Percentiles rank a stretch among this genome's conserved stretches.
phyloP scores from a whole-genome alignment of 495 filamentous ascomycete genomes.

The Podospora didyma region DNA sequence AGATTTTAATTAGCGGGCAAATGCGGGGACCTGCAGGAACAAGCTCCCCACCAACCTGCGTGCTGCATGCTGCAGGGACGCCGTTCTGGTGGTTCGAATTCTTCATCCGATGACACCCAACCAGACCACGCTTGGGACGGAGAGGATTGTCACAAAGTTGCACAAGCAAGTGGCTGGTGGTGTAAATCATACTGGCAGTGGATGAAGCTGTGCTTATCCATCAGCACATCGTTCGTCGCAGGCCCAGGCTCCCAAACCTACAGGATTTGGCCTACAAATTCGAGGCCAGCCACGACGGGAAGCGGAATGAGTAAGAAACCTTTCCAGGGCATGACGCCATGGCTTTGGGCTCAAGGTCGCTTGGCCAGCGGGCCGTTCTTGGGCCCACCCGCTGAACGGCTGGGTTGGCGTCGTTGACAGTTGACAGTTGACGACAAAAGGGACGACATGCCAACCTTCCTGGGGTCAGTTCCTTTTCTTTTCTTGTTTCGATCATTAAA shows the following conservation, averaged over 20 bases:
- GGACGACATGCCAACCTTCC: too few relatives aligned
- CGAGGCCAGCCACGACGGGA: background rate
- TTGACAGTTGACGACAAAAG: background rate
- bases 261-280: background rate
- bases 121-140: background rate
- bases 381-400: background rate
- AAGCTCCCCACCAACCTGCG: background rate
- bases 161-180: background rate
- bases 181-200: background rate
- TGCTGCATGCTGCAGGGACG: background rate
- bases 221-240: background rate
- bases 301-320: background rate
- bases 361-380: background rate
- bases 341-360: background rate
- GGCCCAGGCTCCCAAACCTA: background rate
- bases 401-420: background rate
- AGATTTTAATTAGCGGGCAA: background rate
- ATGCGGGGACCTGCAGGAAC: background rate
- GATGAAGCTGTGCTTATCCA: background rate
- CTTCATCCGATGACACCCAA: too few relatives aligned
- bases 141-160: background rate
- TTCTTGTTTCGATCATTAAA: too few relatives aligned
- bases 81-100: too few relatives aligned
- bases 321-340: background rate
- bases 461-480: too few relatives aligned